Evolutionary conservation across 2,329 filamentous ascomycete species (phyloP), one percentile per base, ranked within the genome.

Genomic region (Epichloe aotearoae): DNA sequence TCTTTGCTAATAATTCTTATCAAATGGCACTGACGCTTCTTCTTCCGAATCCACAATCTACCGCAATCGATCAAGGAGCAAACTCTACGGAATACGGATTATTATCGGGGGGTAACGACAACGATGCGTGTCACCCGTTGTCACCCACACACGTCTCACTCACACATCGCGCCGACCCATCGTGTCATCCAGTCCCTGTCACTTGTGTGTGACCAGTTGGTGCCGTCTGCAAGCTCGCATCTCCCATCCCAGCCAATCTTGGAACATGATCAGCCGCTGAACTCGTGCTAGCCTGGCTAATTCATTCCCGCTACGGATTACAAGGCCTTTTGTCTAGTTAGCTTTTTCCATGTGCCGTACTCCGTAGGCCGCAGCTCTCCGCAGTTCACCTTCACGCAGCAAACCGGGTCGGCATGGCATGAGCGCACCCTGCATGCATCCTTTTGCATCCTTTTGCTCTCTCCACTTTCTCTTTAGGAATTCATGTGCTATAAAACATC

Each of bases 161-260:
- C 7, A n/a, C 30, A 30, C 30, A 30, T 17, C n/a, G 10, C 15
- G 36, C 54, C 52, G 49, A 52, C 47, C 8, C 30, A 10, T 30
- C 10, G 30, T 11, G 26, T 51, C 55, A 50, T 44, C 55, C 55
- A 52, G 50, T 57, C 55, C 55, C 59, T 54, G 56, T 48, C 12
- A 57, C 23, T 30, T 39, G 44, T 48, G 47, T 64, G 61, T 62
- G 58, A 56, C 57, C 51, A 53, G 62, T 50, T 56, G 19, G 17
- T 61, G 58, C 56, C 55, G 52, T 50, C 49, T 47, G 54, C 52
- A 56, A 56, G 53, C 54, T 53, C 45, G 52, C 58, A 61, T 61
- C 50, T 59, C 50, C 39, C 50, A 45, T 39, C 44, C 62, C 70
- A 70, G 68, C 75, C 75, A 79, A 78, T 79, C 76, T 77, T 67